phyloP scores from a whole-genome alignment of 2,329 filamentous ascomycete genomes.

The Orbilia oligospora region DNA sequence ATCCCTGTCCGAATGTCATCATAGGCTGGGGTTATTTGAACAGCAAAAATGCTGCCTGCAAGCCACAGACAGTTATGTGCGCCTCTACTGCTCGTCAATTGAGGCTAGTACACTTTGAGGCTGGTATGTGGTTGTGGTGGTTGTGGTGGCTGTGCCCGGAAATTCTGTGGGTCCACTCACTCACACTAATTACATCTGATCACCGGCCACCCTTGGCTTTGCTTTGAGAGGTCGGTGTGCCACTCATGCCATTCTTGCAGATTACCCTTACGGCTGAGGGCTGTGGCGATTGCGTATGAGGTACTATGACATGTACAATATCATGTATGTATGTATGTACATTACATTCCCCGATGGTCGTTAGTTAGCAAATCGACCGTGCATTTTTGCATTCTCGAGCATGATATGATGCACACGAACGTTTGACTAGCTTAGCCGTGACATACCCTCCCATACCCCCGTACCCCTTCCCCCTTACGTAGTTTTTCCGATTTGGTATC shows the following conservation, averaged over 20 bases:
- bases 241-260: conserved; percentile 55
- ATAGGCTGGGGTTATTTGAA: conserved; percentile 4
- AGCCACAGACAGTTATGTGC: conserved; percentile 55
- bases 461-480: conserved; percentile 16
- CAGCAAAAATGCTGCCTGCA: conserved; percentile 46
- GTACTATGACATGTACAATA: conserved; percentile 16
- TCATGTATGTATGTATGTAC: too few species aligned
- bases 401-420: conserved; percentile 50
- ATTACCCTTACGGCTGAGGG: conserved; percentile 49
- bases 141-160: conserved; percentile 56
- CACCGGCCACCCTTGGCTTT: not conserved
- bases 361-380: conserved; percentile 11
- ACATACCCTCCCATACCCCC: conserved; percentile 9
- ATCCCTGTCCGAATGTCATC: conserved; percentile 28
- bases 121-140: conserved; percentile 35
- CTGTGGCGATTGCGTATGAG: conserved; percentile 59
- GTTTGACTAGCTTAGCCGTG: conserved; percentile 8
- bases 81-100: conserved; percentile 49
- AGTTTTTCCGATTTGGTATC: conserved; percentile 33
- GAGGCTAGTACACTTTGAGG: conserved; percentile 58
- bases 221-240: not conserved
- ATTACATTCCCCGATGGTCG: conserved; percentile 20
- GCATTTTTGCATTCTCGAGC: conserved; percentile 44
- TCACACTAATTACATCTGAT: too few species aligned
- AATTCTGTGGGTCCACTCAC: conserved; percentile 23